phyloP scores from a whole-genome alignment of 371 early-diverging fungal species.

The Conidiobolus incongruus region DNA sequence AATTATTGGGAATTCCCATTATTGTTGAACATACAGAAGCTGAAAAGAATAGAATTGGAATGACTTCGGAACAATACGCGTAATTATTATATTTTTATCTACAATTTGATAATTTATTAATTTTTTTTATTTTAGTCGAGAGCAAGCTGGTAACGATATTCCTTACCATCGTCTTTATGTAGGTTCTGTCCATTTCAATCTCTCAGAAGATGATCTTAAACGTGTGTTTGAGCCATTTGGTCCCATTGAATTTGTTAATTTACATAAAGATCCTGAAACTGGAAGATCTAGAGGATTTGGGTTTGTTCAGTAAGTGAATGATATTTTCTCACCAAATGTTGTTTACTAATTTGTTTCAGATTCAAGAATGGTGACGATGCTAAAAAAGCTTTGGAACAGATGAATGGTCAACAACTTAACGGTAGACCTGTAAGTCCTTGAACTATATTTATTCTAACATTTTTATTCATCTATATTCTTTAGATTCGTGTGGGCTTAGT shows the following conservation, averaged over 20 bases:
- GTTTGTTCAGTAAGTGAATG: constrained; percentile 48
- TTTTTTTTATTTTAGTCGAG: neutral
- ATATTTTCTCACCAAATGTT: no score
- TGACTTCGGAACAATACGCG: constrained; percentile 24
- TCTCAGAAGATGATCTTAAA: constrained; percentile 65
- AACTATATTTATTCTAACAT: neutral
- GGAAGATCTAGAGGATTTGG: constrained; percentile 74
- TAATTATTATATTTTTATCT: constrained; percentile 11
- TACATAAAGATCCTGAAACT: constrained; percentile 57
- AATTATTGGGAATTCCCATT: constrained; percentile 84
- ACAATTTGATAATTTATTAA: neutral
- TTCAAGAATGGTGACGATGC: constrained; percentile 52
- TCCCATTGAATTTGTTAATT: constrained; percentile 51
- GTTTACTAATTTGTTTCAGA: constrained; percentile 18
- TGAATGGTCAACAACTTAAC: constrained; percentile 69
- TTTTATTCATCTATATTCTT: no score
- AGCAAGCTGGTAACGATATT: constrained; percentile 1
- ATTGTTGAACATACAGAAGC: constrained; percentile 79
- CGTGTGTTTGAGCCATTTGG: constrained; percentile 77
- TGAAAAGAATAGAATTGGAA: constrained; percentile 68
- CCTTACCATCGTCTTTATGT: constrained; percentile 53
- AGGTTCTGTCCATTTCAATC: constrained; percentile 52
- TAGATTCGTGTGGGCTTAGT: constrained; percentile 67
- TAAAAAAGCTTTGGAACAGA: constrained; percentile 51
- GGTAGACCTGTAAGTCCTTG: constrained; percentile 31